Base-by-base conservation (phyloP, 192 early-diverging fungal species). In the Podila epigama region DNA sequence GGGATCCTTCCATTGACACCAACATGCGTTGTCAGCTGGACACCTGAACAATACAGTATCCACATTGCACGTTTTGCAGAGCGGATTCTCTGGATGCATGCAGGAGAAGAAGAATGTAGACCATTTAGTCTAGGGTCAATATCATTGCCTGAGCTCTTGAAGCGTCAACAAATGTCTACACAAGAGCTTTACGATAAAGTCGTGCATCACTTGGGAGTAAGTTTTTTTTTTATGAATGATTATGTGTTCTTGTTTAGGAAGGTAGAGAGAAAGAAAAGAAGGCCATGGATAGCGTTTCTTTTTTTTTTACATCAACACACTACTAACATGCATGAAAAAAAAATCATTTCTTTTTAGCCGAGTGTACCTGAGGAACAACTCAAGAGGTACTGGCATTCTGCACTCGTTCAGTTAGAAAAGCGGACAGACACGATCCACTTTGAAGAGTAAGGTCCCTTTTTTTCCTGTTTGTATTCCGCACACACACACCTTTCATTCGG, bases 1-100 rank as follows among this genome's bases (percentile, higher is more conserved):
- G 66, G 61, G n/a, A 16, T 69, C 9, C 33, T 82, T 6, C 80
- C 80, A 40, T 36, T 82, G 13, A 35, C 67, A 6, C 68, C 68
- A 13, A 61, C 28, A 18, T 82, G 73, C 50, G 65, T 70, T 4
- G 68, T 75, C 25, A 60, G 78, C 59, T 70, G 56, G 27, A 68
- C 60, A 1, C 64, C 65, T 18, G 73, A 82, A 40, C 60, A 69
- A 20, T 63, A 72, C 32, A 65, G 57, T 51, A 25, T 72, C 11
- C 66, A 75, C 15, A 73, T 75, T 0, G 67, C 69, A 27, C 61
- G 65, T 53, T 63, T 55, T 4, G 63, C 66, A 10, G 69, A 71
- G 32, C 27, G 59, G 13, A 66, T 82, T 4, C 41, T 64, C 33
- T 60, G 63, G 27, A 59, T 40, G 51, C 42, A 41, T 13, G 69